Evolutionary conservation across 306 rosid species (phyloP).

Genomic region (Trifolium repens): DNA sequence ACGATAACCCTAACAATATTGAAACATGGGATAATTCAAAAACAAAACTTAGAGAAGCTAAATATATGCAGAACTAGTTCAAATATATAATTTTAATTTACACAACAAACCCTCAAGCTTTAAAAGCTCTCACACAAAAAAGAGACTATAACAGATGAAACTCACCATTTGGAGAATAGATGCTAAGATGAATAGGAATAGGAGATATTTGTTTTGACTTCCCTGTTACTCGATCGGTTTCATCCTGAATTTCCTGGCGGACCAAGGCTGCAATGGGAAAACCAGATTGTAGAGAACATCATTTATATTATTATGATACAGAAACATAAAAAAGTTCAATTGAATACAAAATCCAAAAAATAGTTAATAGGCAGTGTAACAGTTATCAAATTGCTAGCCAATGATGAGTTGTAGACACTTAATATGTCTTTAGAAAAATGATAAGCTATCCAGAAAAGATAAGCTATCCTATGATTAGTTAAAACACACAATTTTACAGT

Average conservation of each 20-base stretch:
- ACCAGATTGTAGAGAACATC: slow-evolving; percentile 25
- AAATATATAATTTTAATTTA: slow-evolving; percentile 21
- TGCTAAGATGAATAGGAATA: slow-evolving; percentile 94
- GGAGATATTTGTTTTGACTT: slow-evolving; percentile 88
- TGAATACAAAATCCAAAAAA: slow-evolving; percentile 10
- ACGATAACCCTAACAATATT: neutral
- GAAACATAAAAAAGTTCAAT: neutral
- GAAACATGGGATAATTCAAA: neutral
- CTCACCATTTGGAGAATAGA: slow-evolving; percentile 88
- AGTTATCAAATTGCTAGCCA: slow-evolving; percentile 22
- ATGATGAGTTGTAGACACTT: slow-evolving; percentile 16
- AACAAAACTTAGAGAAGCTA: slow-evolving; percentile 17
- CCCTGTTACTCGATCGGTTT: slow-evolving; percentile 89
- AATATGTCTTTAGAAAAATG: too few relatives aligned
- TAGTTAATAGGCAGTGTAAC: neutral
- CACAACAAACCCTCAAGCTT: slow-evolving; percentile 1
- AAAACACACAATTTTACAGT: neutral
- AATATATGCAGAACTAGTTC: slow-evolving; percentile 1
- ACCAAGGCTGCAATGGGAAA: slow-evolving; percentile 64
- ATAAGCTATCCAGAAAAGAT: slow-evolving; percentile 25
- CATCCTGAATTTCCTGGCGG: slow-evolving; percentile 91
- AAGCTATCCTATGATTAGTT: slow-evolving; percentile 1
- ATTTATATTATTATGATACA: neutral
- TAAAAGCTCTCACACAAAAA: slow-evolving; percentile 6
- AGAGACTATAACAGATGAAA: neutral